A percentile compares a stretch with the other conserved stretches of the same genome.
Conservation (phyloP, 306 rosid genomes). For the Castanea sativa region DNA sequence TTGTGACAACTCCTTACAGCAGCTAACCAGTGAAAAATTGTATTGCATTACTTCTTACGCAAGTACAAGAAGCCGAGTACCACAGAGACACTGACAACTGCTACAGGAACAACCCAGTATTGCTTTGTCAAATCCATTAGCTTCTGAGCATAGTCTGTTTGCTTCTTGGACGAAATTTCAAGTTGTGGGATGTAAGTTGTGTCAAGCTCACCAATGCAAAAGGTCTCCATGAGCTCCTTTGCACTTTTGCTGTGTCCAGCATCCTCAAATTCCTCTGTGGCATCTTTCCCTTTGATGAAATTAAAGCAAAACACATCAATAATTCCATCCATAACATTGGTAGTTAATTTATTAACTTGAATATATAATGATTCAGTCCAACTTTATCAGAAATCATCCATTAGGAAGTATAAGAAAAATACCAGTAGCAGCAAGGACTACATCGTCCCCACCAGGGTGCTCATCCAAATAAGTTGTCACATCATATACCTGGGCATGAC, state of each 20-base stretch:
- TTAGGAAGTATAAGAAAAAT: conserved; percentile 11
- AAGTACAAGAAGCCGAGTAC: conserved; percentile 51
- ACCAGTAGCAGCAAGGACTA: conserved; percentile 70
- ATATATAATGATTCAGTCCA: neutral
- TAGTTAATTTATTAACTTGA: conserved; percentile 1
- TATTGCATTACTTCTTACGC: conserved; percentile 45
- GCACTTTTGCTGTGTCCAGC: conserved; percentile 82
- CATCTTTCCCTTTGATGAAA: conserved; percentile 63
- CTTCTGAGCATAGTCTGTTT: conserved; percentile 28
- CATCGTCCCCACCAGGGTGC: conserved; percentile 95
- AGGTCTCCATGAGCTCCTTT: conserved; percentile 64
- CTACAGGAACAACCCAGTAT: conserved; percentile 58
- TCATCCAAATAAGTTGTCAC: conserved; percentile 78
- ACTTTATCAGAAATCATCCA: neutral
- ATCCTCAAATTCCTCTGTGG: conserved; percentile 92
- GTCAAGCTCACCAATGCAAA: conserved; percentile 73
- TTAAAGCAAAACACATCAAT: conserved; percentile 19
- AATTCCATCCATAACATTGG: conserved; percentile 11
- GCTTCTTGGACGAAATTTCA: conserved; percentile 34
- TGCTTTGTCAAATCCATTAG: conserved; percentile 45
- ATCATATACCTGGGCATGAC: conserved; percentile 62
- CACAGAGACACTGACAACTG: conserved; percentile 57
- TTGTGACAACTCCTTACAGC: conserved; percentile 24
- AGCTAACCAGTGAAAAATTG: conserved; percentile 10
- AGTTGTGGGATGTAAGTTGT: conserved; percentile 32